A percentile compares a stretch with the other conserved stretches of the same genome.
phyloP scores from a whole-genome alignment of 352 stramenopile species.

The Pythium brachiatum region DNA sequence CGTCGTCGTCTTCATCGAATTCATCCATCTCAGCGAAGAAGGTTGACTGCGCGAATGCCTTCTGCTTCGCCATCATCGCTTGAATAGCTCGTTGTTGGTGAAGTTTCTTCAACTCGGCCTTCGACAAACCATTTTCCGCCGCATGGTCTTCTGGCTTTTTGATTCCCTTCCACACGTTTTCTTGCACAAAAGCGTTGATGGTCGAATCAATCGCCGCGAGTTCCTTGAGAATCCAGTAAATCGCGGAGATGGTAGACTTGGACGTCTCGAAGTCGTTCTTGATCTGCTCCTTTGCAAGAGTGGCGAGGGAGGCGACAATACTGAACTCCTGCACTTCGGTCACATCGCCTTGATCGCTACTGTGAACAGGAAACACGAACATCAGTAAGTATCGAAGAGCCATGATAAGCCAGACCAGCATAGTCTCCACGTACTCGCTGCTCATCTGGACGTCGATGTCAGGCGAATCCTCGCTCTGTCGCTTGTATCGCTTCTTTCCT shows the following conservation, averaged over 20 bases:
- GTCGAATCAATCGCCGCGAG: slow-evolving; percentile 47
- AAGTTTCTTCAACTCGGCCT: slow-evolving; percentile 70
- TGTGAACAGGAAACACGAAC: slow-evolving; percentile 18
- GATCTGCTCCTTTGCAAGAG: slow-evolving; percentile 64
- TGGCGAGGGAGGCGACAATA: slow-evolving; percentile 58
- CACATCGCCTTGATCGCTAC: slow-evolving; percentile 51
- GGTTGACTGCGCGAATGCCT: slow-evolving; percentile 67
- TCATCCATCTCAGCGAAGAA: slow-evolving; percentile 69
- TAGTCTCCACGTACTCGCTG: slow-evolving; percentile 43
- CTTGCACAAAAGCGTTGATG: slow-evolving; percentile 54
- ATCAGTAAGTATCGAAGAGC: neutral
- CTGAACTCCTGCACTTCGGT: slow-evolving; percentile 60
- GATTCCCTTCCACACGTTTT: slow-evolving; percentile 60
- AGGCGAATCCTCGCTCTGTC: slow-evolving; percentile 36
- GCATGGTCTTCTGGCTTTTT: slow-evolving; percentile 55
- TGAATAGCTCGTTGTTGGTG: slow-evolving; percentile 82
- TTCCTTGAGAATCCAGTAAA: slow-evolving; percentile 81
- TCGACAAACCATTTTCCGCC: slow-evolving; percentile 59
- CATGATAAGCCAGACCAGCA: neutral
- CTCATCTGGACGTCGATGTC: slow-evolving; percentile 66
- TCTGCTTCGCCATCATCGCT: slow-evolving; percentile 80
- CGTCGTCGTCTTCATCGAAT: slow-evolving; percentile 58
- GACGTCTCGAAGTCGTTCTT: slow-evolving; percentile 74
- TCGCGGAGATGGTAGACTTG: slow-evolving; percentile 73
- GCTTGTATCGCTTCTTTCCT: slow-evolving; percentile 72